A percentile compares a stretch with the other conserved stretches of the same genome.
phyloP scores from a whole-genome alignment of 2,329 filamentous ascomycete species.

The Magnaporthiopsis rhizophila region DNA sequence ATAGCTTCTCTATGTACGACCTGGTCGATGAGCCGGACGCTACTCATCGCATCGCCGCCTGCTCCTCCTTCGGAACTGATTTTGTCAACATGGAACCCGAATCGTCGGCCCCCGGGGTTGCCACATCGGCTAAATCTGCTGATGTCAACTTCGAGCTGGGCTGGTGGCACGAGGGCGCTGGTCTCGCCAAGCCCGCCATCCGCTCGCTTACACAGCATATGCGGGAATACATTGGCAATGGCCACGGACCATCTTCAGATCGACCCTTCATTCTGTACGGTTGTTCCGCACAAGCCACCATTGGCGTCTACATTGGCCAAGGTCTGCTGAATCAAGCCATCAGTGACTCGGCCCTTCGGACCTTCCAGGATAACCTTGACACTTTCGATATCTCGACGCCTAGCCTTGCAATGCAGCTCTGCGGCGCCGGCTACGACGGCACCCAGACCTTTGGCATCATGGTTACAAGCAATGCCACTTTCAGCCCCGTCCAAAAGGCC shows the following conservation, averaged over 20 bases:
- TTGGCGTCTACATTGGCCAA: conserved; percentile 29
- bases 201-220: conserved; percentile 19
- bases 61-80: conserved; percentile 15
- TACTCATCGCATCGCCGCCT: conserved; percentile 11
- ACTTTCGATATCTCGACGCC: conserved; percentile 17
- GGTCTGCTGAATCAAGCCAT: conserved; percentile 20
- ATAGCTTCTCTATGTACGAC: conserved; percentile 10
- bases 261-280: conserved; percentile 22
- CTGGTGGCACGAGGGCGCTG: conserved; percentile 18
- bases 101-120: not conserved
- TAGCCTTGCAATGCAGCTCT: conserved; percentile 28
- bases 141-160: conserved; percentile 19
- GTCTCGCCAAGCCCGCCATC: conserved; percentile 15
- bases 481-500: conserved; percentile 22
- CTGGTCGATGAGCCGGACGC: conserved; percentile 5
- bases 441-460: conserved; percentile 26
- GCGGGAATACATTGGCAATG: conserved; percentile 20
- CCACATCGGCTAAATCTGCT: conserved; percentile 5
- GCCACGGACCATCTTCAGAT: conserved; percentile 14
- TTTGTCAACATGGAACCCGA: conserved; percentile 10
- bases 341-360: conserved; percentile 19
- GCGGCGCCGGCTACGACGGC: conserved; percentile 20
- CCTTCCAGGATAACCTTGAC: conserved; percentile 19
- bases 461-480: conserved; percentile 23
- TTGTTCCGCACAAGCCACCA: conserved; percentile 19